phyloP scores from a whole-genome alignment of 2,329 filamentous ascomycete species.

The Venturia aucupariae region DNA sequence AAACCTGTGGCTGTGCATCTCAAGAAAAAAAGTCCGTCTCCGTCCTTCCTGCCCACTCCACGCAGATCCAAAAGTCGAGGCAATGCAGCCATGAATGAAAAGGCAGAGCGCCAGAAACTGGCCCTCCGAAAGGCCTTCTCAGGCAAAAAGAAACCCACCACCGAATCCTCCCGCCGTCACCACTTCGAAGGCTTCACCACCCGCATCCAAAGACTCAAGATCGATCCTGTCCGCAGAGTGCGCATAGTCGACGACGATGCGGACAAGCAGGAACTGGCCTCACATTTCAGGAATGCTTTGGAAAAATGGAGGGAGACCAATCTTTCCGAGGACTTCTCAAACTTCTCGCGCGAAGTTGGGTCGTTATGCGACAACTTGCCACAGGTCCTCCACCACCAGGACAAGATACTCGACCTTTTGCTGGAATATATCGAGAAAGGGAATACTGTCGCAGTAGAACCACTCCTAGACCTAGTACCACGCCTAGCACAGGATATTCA shows the following conservation, averaged over 20 bases:
- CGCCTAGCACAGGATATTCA: conserved; percentile 94
- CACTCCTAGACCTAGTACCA: conserved; percentile 76
- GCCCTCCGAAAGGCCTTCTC: conserved; percentile 11
- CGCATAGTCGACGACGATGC: conserved; percentile 76
- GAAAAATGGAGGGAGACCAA: conserved; percentile 90
- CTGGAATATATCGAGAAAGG: conserved; percentile 66
- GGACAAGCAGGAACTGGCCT: conserved; percentile 67
- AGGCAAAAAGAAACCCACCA: conserved; percentile 31
- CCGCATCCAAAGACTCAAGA: conserved; percentile 83
- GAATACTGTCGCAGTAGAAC: conserved; percentile 74
- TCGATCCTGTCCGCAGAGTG: conserved; percentile 86
- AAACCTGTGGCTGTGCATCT: background rate
- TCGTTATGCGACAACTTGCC: conserved; percentile 82
- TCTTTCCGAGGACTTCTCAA: conserved; percentile 68
- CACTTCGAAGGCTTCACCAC: conserved; percentile 85
- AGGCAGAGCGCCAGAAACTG: conserved; percentile 10
- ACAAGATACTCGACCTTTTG: conserved; percentile 71
- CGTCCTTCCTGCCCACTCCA: background rate
- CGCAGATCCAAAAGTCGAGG: background rate
- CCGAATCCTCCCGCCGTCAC: conserved; percentile 71
- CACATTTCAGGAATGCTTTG: conserved; percentile 74
- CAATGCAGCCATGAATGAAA: conserved; percentile 10
- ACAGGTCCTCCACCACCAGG: conserved; percentile 84
- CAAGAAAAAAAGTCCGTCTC: background rate
- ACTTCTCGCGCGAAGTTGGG: conserved; percentile 65